A percentile compares a stretch with the other conserved stretches of the same genome.
phyloP scores from a whole-genome alignment of 805 yeast species.

The Lachancea cidri region DNA sequence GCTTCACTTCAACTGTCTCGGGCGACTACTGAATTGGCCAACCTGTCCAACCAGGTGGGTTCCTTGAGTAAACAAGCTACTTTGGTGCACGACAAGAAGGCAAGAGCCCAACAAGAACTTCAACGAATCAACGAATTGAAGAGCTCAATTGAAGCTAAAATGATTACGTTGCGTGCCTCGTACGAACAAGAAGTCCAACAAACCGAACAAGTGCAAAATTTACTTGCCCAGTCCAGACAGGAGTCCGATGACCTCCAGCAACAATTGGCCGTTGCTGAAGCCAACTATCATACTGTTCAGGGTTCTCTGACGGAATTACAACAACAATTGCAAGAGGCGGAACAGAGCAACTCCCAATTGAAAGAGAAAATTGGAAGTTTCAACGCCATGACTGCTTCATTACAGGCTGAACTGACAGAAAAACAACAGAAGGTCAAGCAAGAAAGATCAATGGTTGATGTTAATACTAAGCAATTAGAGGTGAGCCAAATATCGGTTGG shows the following conservation, averaged over 20 bases:
- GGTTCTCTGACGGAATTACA: constrained; percentile 58
- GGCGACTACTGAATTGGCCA: constrained; percentile 82
- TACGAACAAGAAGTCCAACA: constrained; percentile 77
- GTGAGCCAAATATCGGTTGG: constrained; percentile 50
- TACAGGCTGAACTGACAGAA: constrained; percentile 51
- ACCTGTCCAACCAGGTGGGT: constrained; percentile 76
- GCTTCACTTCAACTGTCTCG: constrained; percentile 64
- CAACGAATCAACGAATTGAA: constrained; percentile 61
- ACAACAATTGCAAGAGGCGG: constrained; percentile 57
- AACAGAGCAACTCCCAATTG: constrained; percentile 56
- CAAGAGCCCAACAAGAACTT: constrained; percentile 72
- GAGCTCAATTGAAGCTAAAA: constrained; percentile 66
- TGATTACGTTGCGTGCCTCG: constrained; percentile 57
- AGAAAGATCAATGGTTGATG: constrained; percentile 57
- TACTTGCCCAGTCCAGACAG: constrained; percentile 50
- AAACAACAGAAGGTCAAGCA: constrained; percentile 53
- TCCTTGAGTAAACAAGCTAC: constrained; percentile 74
- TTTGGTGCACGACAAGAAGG: constrained; percentile 61
- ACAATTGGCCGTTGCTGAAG: constrained; percentile 72
- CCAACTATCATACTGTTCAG: constrained; percentile 67
- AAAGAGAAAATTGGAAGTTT: constrained; percentile 64
- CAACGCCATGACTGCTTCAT: constrained; percentile 60
- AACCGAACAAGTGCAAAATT: constrained; percentile 65
- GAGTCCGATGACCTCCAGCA: constrained; percentile 68
- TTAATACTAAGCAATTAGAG: constrained; percentile 64